Conservation (phyloP, 2,329 filamentous ascomycete species). For the Colletotrichum cuscutae region DNA sequence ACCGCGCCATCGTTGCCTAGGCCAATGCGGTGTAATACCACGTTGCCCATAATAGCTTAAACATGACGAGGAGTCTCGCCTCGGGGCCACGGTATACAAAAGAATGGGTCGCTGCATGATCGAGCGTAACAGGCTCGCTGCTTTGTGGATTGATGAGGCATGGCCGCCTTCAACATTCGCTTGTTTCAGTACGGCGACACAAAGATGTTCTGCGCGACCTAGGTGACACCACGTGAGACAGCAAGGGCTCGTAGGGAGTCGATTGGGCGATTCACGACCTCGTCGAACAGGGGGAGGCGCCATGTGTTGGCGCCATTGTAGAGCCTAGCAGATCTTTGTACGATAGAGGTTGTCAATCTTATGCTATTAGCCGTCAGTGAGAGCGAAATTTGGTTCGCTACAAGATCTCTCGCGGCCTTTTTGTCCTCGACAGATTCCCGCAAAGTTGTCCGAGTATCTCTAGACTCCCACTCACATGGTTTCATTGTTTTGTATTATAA, state of each 20-base stretch:
- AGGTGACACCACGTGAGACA: slow-evolving; percentile 12
- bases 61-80: neutral
- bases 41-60: neutral
- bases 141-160: neutral
- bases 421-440: neutral
- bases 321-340: slow-evolving; percentile 12
- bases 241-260: neutral
- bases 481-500: neutral
- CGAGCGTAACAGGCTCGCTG: slow-evolving; percentile 15
- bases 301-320: neutral
- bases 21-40: slow-evolving; percentile 10
- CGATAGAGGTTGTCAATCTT: slow-evolving; percentile 2
- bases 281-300: neutral
- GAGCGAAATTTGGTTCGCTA: neutral
- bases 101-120: slow-evolving; percentile 23
- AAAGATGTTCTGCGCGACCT: neutral
- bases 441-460: neutral
- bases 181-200: slow-evolving; percentile 7
- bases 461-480: neutral
- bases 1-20: neutral
- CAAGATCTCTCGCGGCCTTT: neutral
- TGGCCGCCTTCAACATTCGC: neutral
- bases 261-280: neutral
- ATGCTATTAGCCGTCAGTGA: slow-evolving; percentile 4
- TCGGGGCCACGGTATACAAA: neutral